Evolutionary conservation across 192 early-diverging fungal genomes (phyloP).

Genomic region (Coemansia sp.): DNA sequence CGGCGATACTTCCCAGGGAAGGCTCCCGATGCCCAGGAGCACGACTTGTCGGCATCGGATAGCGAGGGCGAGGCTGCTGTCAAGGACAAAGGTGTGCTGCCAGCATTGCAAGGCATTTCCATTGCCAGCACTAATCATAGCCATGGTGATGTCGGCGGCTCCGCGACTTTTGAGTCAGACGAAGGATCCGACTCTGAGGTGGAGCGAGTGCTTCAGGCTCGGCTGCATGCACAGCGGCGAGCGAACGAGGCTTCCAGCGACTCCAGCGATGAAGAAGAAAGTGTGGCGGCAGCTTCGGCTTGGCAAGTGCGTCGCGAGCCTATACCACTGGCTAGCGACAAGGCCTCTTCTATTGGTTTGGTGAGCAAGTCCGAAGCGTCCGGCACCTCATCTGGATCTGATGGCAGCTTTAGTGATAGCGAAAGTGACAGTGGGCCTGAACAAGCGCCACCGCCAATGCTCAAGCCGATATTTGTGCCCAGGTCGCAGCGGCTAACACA

Average conservation of each 20-base stretch:
- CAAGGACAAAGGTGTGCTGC: background rate
- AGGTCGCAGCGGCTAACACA: conserved; percentile 58
- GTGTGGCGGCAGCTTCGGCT: background rate
- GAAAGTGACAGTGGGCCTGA: conserved; percentile 58
- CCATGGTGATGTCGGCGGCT: background rate
- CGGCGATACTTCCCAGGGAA: conserved; percentile 52
- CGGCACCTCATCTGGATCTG: background rate
- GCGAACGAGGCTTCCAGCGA: conserved; percentile 4
- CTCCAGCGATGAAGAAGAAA: background rate
- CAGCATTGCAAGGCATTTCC: background rate
- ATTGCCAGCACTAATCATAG: background rate
- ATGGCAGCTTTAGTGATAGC: conserved; percentile 1
- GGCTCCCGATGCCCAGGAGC: conserved; percentile 15
- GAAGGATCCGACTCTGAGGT: conserved; percentile 16
- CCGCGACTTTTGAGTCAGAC: background rate
- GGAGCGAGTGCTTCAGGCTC: conserved; percentile 19
- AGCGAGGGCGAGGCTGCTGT: conserved; percentile 13
- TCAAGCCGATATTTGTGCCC: conserved; percentile 92
- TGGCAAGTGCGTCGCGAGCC: background rate
- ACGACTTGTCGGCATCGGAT: conserved; percentile 34
- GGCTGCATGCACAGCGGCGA: conserved; percentile 22
- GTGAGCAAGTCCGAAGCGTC: background rate
- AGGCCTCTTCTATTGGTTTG: background rate
- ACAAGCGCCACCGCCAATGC: conserved; percentile 55
- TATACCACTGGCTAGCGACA: background rate